Evolutionary conservation across 495 filamentous ascomycete species (phyloP), one percentile per base, ranked within the genome.

Genomic region (Podospora bellae-mahoneyi): DNA sequence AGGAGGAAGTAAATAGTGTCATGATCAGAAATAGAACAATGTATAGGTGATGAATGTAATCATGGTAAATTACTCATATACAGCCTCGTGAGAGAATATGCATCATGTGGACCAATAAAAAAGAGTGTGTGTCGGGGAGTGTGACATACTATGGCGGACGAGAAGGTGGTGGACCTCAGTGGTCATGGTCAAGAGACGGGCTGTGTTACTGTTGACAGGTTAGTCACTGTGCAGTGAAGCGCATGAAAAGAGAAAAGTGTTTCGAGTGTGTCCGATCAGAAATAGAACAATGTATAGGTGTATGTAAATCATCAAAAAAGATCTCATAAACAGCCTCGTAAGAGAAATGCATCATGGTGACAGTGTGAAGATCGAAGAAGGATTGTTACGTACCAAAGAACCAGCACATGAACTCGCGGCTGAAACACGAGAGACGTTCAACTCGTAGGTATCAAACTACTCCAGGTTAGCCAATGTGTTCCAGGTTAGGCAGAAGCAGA

Each of bases 231-330:
- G 34, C 5, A 39, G 10, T 39, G 34, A 6, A 39, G 34, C 34
- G 34, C 34, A 48, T 13, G 39, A 48, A 48, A 16, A 13, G 34
- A 13, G 10, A 13, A 6, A 48, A 48, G 39, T 48, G 39, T 48
- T 48, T 32, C 5, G 54, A 7, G 19, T 16, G 54, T 56, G 54
- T 56, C 4, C 19, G 54, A 20, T 58, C 55, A 58, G 55, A 58
- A 58, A 58, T 58, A 58, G 55, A 58, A 58, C 55, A 58, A 58
- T 58, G 55, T 58, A 58, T 58, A 58, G 55, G 55, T 58, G 6
- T 58, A 20, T 2, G 13, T 20, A 18, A 20, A 58, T 58, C 55
- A 58, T 58, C 6, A 19, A 58, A 58, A 19, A 58, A 58, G 23
- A 26, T 58, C 5, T 58, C 55, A 58, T 58, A 58, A 58, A 58